Evolutionary conservation across 2,329 filamentous ascomycete genomes (phyloP).

Genomic region (Hypoxylon sp.): DNA sequence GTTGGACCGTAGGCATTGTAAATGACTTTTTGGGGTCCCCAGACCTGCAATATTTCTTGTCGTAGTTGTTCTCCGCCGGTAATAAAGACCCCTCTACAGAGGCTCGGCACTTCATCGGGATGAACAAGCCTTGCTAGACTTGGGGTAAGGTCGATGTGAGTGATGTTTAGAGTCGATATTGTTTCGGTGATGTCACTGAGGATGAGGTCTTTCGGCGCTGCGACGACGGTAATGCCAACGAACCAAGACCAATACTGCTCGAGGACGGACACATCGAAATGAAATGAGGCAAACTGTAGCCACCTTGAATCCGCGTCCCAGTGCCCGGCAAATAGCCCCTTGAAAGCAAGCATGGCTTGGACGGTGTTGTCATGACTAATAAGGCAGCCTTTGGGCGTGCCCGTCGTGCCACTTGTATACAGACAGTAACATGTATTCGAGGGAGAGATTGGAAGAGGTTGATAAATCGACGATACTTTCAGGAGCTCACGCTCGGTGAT

Average conservation of each 20-base stretch:
- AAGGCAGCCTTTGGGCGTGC: slow-evolving; percentile 87
- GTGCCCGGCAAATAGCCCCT: slow-evolving; percentile 78
- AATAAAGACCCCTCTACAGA: slow-evolving; percentile 89
- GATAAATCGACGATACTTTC: slow-evolving; percentile 17
- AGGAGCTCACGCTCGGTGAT: slow-evolving; percentile 52
- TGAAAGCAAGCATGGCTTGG: slow-evolving; percentile 89
- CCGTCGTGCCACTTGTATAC: slow-evolving; percentile 89
- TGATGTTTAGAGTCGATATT: slow-evolving; percentile 79
- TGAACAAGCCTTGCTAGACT: slow-evolving; percentile 83
- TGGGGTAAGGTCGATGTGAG: slow-evolving; percentile 91
- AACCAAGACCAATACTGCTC: slow-evolving; percentile 98
- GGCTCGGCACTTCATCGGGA: slow-evolving; percentile 81
- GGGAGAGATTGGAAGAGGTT: slow-evolving; percentile 53
- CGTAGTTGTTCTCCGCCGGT: slow-evolving; percentile 90
- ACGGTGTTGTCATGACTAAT: slow-evolving; percentile 90
- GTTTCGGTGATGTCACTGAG: slow-evolving; percentile 83
- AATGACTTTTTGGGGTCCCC: slow-evolving; percentile 83
- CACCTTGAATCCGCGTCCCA: slow-evolving; percentile 82
- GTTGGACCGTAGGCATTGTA: slow-evolving; percentile 96
- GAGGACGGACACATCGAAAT: slow-evolving; percentile 92
- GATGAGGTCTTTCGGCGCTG: slow-evolving; percentile 84
- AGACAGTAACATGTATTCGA: slow-evolving; percentile 81
- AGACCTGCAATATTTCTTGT: slow-evolving; percentile 87
- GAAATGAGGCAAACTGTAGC: slow-evolving; percentile 93
- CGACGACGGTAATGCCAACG: slow-evolving; percentile 85